Evolutionary conservation across 495 filamentous ascomycete species (phyloP).

Genomic region (Pseudoneurospora amorphoporcata): DNA sequence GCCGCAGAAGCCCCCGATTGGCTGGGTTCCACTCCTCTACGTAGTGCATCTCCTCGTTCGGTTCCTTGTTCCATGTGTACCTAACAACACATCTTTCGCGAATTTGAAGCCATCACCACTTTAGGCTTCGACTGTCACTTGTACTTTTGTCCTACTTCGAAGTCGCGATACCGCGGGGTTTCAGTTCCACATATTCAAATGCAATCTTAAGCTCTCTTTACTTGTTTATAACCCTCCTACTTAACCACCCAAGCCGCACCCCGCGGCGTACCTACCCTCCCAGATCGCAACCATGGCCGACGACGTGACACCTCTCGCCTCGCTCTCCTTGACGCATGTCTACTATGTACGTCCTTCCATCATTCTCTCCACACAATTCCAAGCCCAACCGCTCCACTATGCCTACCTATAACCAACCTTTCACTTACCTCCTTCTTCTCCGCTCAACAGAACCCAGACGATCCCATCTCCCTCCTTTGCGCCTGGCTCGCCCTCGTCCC

Average conservation of each 20-base stretch:
- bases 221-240: not conserved
- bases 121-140: not conserved
- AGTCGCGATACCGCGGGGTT: not conserved
- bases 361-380: not conserved
- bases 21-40: not conserved
- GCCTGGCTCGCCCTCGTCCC: slow-evolving; percentile 91
- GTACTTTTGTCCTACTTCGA: not conserved
- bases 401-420: slow-evolving; percentile 1
- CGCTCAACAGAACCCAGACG: slow-evolving; percentile 61
- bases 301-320: slow-evolving; percentile 62
- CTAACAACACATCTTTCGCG: not conserved
- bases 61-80: not conserved
- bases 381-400: not conserved
- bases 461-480: slow-evolving; percentile 74
- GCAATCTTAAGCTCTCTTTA: not conserved
- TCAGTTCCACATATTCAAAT: not conserved
- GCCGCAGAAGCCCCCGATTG: not conserved
- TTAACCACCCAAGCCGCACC: not conserved
- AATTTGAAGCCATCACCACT: not conserved
- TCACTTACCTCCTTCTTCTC: slow-evolving; percentile 3
- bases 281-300: slow-evolving; percentile 38
- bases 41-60: not conserved
- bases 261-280: not conserved
- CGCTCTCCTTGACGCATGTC: slow-evolving; percentile 87
- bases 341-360: slow-evolving; percentile 60